Evolutionary conservation across 441 rosid genomes (phyloP).

Genomic region (Adansonia madagascariensis): DNA sequence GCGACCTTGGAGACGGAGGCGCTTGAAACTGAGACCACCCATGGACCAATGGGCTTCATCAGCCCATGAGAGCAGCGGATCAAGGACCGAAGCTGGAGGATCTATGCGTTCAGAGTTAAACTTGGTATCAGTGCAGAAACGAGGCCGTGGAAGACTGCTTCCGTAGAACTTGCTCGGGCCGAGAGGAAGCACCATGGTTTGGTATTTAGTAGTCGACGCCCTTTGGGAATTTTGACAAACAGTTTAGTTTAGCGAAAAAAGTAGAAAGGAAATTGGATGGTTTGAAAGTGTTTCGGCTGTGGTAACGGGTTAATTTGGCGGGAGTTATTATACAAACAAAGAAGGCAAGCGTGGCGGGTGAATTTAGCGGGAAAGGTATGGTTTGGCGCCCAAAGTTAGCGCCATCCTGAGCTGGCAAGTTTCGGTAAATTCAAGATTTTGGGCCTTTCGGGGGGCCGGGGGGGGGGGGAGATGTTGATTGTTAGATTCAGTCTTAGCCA

Average conservation of each 20-base stretch:
- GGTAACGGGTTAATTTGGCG: no score
- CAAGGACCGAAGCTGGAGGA: conserved; percentile 68
- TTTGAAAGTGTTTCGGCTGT: not conserved
- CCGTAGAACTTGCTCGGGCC: conserved; percentile 83
- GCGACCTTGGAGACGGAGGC: conserved; percentile 87
- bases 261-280: not conserved
- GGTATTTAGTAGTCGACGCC: not conserved
- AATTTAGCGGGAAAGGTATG: conserved; percentile 42
- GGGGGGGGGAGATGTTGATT: no score
- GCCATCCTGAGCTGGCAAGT: conserved; percentile 26
- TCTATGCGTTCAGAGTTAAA: conserved; percentile 57
- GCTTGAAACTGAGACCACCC: conserved; percentile 85
- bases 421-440: not conserved
- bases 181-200: conserved; percentile 57
- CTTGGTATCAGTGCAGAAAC: conserved; percentile 56
- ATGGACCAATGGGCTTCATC: conserved; percentile 88
- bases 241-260: not conserved
- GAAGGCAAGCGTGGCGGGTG: conserved; percentile 34
- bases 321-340: conserved; percentile 16
- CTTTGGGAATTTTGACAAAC: conserved; percentile 20
- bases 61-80: conserved; percentile 86
- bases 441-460: not conserved
- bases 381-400: conserved; percentile 53
- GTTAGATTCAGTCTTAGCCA: no score
- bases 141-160: conserved; percentile 88